Evolutionary conservation across 768 basidiomycete genomes (phyloP).

Genomic region (Naganishia friedmannii): DNA sequence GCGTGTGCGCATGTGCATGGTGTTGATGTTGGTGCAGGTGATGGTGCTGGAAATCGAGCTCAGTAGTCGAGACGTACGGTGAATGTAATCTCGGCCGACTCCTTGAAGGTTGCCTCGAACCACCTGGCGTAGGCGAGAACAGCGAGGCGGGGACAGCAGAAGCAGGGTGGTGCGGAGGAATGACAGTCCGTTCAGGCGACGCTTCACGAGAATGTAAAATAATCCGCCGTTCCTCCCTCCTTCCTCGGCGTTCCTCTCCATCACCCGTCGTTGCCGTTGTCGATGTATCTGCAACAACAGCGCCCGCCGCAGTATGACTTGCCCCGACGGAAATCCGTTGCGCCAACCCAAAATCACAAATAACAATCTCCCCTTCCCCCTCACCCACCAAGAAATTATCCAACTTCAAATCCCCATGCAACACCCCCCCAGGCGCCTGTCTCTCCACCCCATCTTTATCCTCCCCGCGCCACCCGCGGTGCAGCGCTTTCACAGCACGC

Average conservation of each 20-base stretch:
- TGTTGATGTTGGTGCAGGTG: neutral
- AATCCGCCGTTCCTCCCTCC: conserved; percentile 57
- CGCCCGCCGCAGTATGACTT: neutral
- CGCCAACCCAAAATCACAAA: conserved; percentile 50
- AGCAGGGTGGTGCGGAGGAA: neutral
- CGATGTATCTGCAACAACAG: too few relatives aligned
- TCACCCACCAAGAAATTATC: conserved; percentile 94
- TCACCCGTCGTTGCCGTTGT: neutral
- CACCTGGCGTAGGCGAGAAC: conserved; percentile 12
- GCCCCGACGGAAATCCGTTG: conserved; percentile 33
- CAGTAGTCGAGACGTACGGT: conserved; percentile 21
- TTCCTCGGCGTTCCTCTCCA: conserved; percentile 22
- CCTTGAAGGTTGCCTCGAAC: conserved; percentile 14
- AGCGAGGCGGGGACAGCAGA: neutral
- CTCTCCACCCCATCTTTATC: conserved; percentile 39
- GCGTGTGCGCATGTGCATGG: neutral
- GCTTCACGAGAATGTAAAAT: conserved; percentile 71
- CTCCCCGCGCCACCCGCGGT: conserved; percentile 27
- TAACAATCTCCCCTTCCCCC: conserved; percentile 52
- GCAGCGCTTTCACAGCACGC: conserved; percentile 48
- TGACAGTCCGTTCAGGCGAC: conserved; percentile 34
- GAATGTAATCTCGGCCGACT: neutral
- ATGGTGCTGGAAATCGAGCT: conserved; percentile 11
- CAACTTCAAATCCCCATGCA: conserved; percentile 93
- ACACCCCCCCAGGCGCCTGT: conserved; percentile 64